These are phyloP conservation scores for Brasilioporus rufonigricans DNA, from an alignment of 768 basidiomycete species.

Conservation along the genomic window DNA sequence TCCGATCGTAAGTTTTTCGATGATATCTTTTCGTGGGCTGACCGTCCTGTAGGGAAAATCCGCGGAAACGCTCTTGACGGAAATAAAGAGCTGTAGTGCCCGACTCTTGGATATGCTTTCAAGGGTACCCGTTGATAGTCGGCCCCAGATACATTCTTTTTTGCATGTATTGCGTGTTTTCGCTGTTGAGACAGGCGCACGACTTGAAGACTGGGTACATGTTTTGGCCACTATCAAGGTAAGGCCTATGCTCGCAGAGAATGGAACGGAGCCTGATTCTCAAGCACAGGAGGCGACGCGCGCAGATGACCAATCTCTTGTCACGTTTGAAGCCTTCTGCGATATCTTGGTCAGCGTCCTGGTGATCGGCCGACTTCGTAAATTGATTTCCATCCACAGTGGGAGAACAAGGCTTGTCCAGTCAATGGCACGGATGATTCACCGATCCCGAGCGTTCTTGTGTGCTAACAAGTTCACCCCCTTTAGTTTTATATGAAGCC, in stretches of 20 bases:
- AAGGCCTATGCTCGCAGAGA: slow-evolving; percentile 11
- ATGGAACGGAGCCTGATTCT: slow-evolving; percentile 17
- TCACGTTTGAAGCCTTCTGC: slow-evolving; percentile 75
- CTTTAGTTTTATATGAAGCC: slow-evolving; percentile 65
- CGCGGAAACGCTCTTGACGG: slow-evolving; percentile 44
- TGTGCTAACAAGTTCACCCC: slow-evolving; percentile 26
- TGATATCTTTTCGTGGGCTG: slow-evolving; percentile 3
- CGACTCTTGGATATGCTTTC: slow-evolving; percentile 37
- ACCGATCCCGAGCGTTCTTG: slow-evolving; percentile 4
- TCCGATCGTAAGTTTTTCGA: slow-evolving; percentile 36
- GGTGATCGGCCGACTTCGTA: not conserved
- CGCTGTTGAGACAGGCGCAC: slow-evolving; percentile 64
- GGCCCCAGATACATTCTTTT: slow-evolving; percentile 58
- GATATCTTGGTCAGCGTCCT: slow-evolving; percentile 56
- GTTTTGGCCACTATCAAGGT: slow-evolving; percentile 55
- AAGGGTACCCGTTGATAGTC: slow-evolving; percentile 45
- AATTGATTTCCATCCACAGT: slow-evolving; percentile 42
- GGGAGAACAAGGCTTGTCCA: slow-evolving; percentile 74
- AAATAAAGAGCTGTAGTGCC: slow-evolving; percentile 51
- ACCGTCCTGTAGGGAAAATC: slow-evolving; percentile 23
- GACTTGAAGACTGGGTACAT: slow-evolving; percentile 62
- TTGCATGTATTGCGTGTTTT: slow-evolving; percentile 69
- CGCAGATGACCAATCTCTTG: slow-evolving; percentile 49
- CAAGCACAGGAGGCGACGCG: slow-evolving; percentile 51
- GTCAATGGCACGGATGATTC: slow-evolving; percentile 51